Percentiles rank a stretch among this genome's conserved stretches.
Conservation (phyloP, 2,329 filamentous ascomycete species). For the Thelonectria rubi region DNA sequence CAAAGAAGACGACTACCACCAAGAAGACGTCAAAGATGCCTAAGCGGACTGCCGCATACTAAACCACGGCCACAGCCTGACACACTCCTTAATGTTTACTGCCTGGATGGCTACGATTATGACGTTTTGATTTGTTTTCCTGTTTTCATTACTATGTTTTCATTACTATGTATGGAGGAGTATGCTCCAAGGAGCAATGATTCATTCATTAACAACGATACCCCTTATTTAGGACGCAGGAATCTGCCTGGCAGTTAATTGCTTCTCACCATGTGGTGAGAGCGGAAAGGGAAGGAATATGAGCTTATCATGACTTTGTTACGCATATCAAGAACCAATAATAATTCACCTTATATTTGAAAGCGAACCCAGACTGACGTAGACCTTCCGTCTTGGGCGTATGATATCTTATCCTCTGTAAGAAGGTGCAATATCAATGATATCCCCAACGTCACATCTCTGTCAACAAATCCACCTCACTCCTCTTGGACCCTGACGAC, state of each 20-base stretch:
- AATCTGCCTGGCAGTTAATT: neutral
- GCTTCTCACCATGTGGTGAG: neutral
- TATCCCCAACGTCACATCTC: too few species aligned
- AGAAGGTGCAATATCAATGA: too few species aligned
- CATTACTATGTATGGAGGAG: neutral
- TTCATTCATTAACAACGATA: neutral
- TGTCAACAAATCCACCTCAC: neutral
- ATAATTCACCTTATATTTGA: neutral
- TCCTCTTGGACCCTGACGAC: constrained; percentile 34
- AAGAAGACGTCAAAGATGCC: neutral
- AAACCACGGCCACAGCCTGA: neutral
- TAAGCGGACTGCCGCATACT: neutral
- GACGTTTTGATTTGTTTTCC: neutral
- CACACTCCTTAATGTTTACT: neutral
- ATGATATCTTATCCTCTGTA: too few species aligned
- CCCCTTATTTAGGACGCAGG: neutral
- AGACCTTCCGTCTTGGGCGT: neutral
- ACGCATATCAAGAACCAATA: neutral
- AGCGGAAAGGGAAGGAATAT: neutral
- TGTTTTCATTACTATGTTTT: neutral
- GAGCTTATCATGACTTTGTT: neutral
- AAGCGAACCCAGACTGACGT: too few species aligned
- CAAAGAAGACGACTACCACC: neutral
- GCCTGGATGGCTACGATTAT: neutral
- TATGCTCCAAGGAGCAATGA: neutral